A percentile compares a stretch with the other conserved stretches of the same genome.
These are phyloP conservation scores for Globisporangium nagaii DNA, from an alignment of 352 stramenopile genomes.

Conservation along the genomic window DNA sequence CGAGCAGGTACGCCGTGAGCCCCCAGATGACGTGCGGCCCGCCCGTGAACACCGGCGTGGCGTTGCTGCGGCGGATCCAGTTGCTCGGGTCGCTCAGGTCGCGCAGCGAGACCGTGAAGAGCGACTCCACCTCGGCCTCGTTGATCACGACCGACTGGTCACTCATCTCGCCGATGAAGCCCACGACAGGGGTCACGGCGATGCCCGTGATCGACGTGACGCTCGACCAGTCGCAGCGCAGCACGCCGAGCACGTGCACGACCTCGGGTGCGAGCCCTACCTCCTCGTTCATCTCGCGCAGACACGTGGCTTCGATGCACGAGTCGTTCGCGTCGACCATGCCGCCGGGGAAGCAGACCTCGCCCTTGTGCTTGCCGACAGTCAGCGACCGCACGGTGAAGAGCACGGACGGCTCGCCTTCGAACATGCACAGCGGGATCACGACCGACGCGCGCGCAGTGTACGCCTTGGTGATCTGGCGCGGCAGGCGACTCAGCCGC, in stretches of 20 bases:
- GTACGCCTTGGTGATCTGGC: conserved; percentile 92
- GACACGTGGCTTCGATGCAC: conserved; percentile 94
- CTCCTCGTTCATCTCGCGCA: conserved; percentile 98
- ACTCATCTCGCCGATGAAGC: conserved; percentile 93
- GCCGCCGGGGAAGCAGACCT: conserved; percentile 96
- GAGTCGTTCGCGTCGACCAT: conserved; percentile 91
- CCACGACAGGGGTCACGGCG: conserved; percentile 97
- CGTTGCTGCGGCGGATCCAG: conserved; percentile 74
- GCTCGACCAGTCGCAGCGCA: conserved; percentile 95
- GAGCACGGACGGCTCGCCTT: conserved; percentile 92
- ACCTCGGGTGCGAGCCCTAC: conserved; percentile 81
- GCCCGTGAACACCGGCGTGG: conserved; percentile 92
- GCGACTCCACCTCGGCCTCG: conserved; percentile 92
- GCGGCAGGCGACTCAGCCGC: conserved; percentile 91
- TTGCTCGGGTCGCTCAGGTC: conserved; percentile 84
- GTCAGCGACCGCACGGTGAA: conserved; percentile 93
- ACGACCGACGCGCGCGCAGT: conserved; percentile 91
- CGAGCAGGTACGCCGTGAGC: conserved; percentile 94
- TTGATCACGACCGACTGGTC: conserved; percentile 91
- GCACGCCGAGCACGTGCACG: conserved; percentile 92
- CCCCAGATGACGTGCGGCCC: conserved; percentile 96
- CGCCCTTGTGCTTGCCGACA: conserved; percentile 92
- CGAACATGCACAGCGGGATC: conserved; percentile 95
- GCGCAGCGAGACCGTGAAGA: conserved; percentile 92
- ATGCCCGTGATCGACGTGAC: conserved; percentile 94